Evolutionary conservation across 1,284 basidiomycete genomes (phyloP).

Genomic region (Rhodotorula sp.): DNA sequence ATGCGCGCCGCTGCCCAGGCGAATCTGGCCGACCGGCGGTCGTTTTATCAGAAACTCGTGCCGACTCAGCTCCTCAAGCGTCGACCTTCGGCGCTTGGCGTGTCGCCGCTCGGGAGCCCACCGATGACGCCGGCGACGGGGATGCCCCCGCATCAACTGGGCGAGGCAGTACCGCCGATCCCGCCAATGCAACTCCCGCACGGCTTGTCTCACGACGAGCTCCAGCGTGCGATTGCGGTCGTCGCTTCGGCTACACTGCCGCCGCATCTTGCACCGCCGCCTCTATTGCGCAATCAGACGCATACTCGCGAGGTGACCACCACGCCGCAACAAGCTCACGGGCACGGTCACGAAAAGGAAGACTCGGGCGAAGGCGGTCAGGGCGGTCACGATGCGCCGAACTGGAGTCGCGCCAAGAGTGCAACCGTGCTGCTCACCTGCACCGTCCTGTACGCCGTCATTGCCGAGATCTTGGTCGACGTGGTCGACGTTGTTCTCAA

Average conservation of each 20-base stretch:
- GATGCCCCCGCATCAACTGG: slow-evolving; percentile 50
- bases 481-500: slow-evolving; percentile 93
- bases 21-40: slow-evolving; percentile 59
- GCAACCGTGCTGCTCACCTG: slow-evolving; percentile 83
- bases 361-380: slow-evolving; percentile 52
- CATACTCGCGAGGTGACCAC: slow-evolving; percentile 27
- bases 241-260: slow-evolving; percentile 79
- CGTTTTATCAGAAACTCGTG: slow-evolving; percentile 59
- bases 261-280: slow-evolving; percentile 45
- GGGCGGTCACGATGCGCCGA: slow-evolving; percentile 90
- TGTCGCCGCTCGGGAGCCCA: slow-evolving; percentile 45
- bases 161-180: not conserved
- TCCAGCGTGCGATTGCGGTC: slow-evolving; percentile 70
- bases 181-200: slow-evolving; percentile 52
- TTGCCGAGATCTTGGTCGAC: slow-evolving; percentile 65
- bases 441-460: slow-evolving; percentile 90
- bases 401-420: slow-evolving; percentile 83
- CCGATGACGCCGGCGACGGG: slow-evolving; percentile 51
- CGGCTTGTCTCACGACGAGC: slow-evolving; percentile 71
- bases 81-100: slow-evolving; percentile 48
- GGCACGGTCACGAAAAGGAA: slow-evolving; percentile 10
- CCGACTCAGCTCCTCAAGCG: slow-evolving; percentile 50
- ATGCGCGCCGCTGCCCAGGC: slow-evolving; percentile 18
- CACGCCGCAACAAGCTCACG: slow-evolving; percentile 2
- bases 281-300: slow-evolving; percentile 18